A percentile compares a stretch with the other conserved stretches of the same genome.
phyloP scores from a whole-genome alignment of 2,329 filamentous ascomycete genomes.

The Alternaria rosae region DNA sequence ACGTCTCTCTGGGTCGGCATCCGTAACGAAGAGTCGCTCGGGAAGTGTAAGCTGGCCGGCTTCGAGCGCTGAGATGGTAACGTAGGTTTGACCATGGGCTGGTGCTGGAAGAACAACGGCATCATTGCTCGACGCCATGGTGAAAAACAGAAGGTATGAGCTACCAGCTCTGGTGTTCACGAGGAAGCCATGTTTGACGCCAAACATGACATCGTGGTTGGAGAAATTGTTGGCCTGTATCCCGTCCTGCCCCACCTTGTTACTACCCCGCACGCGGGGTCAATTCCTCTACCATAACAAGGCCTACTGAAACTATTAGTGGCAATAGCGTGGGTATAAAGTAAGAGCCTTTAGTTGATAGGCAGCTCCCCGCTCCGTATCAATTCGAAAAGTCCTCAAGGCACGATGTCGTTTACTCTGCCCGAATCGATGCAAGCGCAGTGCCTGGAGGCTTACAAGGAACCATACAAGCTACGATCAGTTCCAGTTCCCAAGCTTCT shows the following conservation, averaged over 20 bases:
- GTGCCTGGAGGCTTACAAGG: slow-evolving; percentile 53
- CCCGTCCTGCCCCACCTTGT: slow-evolving; percentile 27
- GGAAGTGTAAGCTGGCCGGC: slow-evolving; percentile 56
- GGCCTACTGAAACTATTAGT: not conserved
- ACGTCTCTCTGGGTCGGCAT: slow-evolving; percentile 53
- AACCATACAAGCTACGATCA: slow-evolving; percentile 49
- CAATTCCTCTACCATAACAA: not conserved
- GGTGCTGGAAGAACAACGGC: slow-evolving; percentile 32
- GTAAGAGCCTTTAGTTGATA: not conserved
- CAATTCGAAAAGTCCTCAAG: too few species aligned
- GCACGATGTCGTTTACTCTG: slow-evolving; percentile 23
- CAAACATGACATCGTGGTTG: not conserved
- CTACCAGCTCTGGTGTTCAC: not conserved
- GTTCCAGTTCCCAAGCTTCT: slow-evolving; percentile 45
- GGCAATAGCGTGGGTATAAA: not conserved
- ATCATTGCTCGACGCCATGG: slow-evolving; percentile 10
- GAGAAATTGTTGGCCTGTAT: not conserved
- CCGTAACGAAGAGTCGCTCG: slow-evolving; percentile 56
- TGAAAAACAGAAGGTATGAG: not conserved
- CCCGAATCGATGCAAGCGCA: slow-evolving; percentile 52
- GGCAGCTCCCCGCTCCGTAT: not conserved
- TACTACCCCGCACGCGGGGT: slow-evolving; percentile 41
- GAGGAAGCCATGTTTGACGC: not conserved
- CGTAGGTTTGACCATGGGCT: slow-evolving; percentile 32
- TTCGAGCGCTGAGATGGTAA: slow-evolving; percentile 42